Conservation (phyloP, 192 early-diverging fungal genomes). For the Backusella luteola region DNA sequence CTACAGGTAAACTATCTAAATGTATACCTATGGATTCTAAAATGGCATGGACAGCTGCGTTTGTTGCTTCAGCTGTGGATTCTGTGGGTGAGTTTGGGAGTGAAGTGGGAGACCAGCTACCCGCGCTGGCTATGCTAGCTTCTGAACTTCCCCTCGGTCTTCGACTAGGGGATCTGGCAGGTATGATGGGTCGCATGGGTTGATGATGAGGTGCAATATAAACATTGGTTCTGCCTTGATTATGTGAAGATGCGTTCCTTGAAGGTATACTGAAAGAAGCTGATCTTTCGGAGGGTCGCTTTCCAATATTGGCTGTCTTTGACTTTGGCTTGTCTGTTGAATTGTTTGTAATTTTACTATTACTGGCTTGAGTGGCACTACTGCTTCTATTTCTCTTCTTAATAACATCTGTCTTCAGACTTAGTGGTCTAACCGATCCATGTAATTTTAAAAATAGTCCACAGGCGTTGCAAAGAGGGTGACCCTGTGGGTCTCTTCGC, state of each 20-base stretch:
- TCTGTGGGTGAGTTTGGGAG: too few species aligned
- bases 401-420: slow-evolving; percentile 89
- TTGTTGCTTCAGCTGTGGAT: not conserved
- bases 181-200: not conserved
- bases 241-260: not conserved
- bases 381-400: slow-evolving; percentile 80
- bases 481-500: slow-evolving; percentile 86
- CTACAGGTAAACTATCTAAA: slow-evolving; percentile 15
- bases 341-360: not conserved
- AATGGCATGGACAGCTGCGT: slow-evolving; percentile 10
- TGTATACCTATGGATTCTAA: slow-evolving; percentile 24
- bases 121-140: not conserved
- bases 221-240: not conserved
- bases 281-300: not conserved
- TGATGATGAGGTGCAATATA: not conserved
- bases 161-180: not conserved
- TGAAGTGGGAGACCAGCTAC: not conserved
- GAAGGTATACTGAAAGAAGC: not conserved
- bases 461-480: slow-evolving; percentile 96
- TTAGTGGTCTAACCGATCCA: slow-evolving; percentile 81
- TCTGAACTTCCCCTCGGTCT: not conserved
- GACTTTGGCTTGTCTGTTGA: not conserved
- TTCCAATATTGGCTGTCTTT: not conserved
- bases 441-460: slow-evolving; percentile 97
- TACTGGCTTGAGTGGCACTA: not conserved